Conservation (phyloP, 345 rosid species). For the Nasturtium officinale region DNA sequence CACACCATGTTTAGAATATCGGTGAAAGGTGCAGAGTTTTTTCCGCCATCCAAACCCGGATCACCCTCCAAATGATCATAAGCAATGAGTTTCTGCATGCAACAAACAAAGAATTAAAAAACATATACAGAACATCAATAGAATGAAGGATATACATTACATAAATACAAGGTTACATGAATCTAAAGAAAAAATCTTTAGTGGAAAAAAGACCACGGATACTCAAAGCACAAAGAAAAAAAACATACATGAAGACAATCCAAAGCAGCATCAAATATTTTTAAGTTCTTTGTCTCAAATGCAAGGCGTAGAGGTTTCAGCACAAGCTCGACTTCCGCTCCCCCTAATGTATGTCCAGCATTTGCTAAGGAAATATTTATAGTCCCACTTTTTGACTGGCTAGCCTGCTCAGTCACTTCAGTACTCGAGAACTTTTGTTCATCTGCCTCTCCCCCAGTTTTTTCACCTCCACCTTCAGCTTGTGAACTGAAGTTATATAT, state of each 20-base stretch:
- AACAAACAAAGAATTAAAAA: constrained; percentile 33
- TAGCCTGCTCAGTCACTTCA: constrained; percentile 48
- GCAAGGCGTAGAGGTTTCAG: constrained; percentile 91
- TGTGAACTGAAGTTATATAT: constrained; percentile 54
- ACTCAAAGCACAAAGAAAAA: constrained; percentile 18
- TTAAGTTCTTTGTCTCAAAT: constrained; percentile 87
- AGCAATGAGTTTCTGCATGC: constrained; percentile 83
- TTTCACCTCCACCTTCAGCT: constrained; percentile 57
- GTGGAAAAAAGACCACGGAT: constrained; percentile 16
- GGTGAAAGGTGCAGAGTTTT: constrained; percentile 75
- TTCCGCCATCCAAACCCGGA: constrained; percentile 94
- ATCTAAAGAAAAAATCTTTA: neutral
- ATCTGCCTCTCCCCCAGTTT: constrained; percentile 51
- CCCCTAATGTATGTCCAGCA: constrained; percentile 88
- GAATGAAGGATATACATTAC: constrained; percentile 16
- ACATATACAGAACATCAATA: constrained; percentile 24
- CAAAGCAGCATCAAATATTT: constrained; percentile 88
- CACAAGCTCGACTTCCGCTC: constrained; percentile 82
- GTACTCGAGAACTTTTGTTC: constrained; percentile 44
- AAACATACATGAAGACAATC: constrained; percentile 95
- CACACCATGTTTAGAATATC: constrained; percentile 91
- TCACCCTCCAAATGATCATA: constrained; percentile 97
- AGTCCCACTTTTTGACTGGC: constrained; percentile 50
- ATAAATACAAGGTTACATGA: constrained; percentile 5
- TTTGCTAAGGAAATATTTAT: constrained; percentile 63